Percentiles rank a stretch among this genome's conserved stretches.
phyloP scores from a whole-genome alignment of 208 protist genomes.

The Trypanosomatidae sp. region DNA sequence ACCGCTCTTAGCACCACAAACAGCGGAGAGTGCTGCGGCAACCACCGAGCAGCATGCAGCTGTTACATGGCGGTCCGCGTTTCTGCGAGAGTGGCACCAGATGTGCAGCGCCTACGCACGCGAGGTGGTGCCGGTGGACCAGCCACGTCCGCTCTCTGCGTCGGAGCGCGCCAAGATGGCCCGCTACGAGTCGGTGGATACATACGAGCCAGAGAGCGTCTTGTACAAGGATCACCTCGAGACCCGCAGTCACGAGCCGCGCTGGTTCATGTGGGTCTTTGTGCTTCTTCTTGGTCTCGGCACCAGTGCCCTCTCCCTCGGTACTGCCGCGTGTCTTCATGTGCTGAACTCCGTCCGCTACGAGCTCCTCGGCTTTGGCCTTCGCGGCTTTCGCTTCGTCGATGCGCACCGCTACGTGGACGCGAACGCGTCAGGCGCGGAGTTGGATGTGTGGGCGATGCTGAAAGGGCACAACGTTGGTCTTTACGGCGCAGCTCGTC shows the following conservation, averaged over 20 bases:
- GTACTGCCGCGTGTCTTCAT: constrained; percentile 34
- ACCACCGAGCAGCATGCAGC: not conserved
- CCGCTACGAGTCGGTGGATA: constrained; percentile 61
- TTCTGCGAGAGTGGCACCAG: not conserved
- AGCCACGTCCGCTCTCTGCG: constrained; percentile 26
- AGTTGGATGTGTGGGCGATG: constrained; percentile 31
- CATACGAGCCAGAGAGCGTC: constrained; percentile 46
- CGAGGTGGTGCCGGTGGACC: constrained; percentile 21
- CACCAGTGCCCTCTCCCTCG: constrained; percentile 35
- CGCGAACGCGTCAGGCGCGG: not conserved
- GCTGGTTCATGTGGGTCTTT: constrained; percentile 72
- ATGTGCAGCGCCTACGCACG: constrained; percentile 9
- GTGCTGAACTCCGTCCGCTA: constrained; percentile 43
- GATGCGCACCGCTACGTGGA: constrained; percentile 21
- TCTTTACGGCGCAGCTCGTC: constrained; percentile 19
- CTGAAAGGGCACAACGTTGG: constrained; percentile 27
- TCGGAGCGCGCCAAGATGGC: constrained; percentile 42
- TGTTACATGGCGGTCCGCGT: too few relatives aligned
- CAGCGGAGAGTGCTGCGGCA: too few relatives aligned
- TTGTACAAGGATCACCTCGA: constrained; percentile 65
- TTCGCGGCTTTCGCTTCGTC: constrained; percentile 35
- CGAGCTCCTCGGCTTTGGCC: constrained; percentile 47
- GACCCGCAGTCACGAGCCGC: constrained; percentile 49
- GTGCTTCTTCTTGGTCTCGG: constrained; percentile 43
- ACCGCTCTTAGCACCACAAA: too few relatives aligned